phyloP scores from a whole-genome alignment of 768 basidiomycete genomes.

The Gloeostereum incarnatum region DNA sequence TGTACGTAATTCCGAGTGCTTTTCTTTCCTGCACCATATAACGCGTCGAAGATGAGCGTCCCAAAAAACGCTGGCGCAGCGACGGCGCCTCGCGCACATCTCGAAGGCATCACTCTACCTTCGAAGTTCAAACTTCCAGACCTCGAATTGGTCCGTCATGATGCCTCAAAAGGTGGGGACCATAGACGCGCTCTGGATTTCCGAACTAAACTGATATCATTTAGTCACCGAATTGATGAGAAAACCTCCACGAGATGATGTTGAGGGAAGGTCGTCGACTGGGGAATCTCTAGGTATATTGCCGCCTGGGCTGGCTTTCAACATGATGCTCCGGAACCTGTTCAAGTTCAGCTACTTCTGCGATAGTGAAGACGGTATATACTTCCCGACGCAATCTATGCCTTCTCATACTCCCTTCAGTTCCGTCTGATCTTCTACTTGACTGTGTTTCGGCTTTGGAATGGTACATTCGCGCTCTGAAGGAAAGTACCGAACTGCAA shows the following conservation, averaged over 20 bases:
- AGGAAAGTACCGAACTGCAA: conserved; percentile 11
- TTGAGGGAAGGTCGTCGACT: not conserved
- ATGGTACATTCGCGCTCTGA: conserved; percentile 11
- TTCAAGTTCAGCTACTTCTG: conserved; percentile 14
- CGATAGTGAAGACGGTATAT: conserved; percentile 9
- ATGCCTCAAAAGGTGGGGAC: not conserved
- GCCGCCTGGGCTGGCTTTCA: not conserved
- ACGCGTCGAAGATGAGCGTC: too few relatives aligned
- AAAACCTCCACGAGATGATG: not conserved
- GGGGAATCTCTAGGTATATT: not conserved
- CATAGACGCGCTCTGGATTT: too few relatives aligned
- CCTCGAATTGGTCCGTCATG: not conserved
- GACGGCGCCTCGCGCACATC: too few relatives aligned
- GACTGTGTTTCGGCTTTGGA: conserved; percentile 13
- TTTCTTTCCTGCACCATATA: too few relatives aligned
- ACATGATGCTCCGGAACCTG: conserved; percentile 1
- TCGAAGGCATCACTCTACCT: too few relatives aligned
- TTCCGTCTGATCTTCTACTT: conserved; percentile 11
- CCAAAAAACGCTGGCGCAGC: too few relatives aligned
- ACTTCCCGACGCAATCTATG: not conserved
- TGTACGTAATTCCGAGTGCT: too few relatives aligned
- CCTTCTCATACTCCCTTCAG: conserved; percentile 3
- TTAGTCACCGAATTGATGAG: not conserved
- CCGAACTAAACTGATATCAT: not conserved
- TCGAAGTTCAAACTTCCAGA: conserved; percentile 1